Base-by-base conservation (phyloP, 129 eudicot genomes). In the Gnaphalium uliginosum region DNA sequence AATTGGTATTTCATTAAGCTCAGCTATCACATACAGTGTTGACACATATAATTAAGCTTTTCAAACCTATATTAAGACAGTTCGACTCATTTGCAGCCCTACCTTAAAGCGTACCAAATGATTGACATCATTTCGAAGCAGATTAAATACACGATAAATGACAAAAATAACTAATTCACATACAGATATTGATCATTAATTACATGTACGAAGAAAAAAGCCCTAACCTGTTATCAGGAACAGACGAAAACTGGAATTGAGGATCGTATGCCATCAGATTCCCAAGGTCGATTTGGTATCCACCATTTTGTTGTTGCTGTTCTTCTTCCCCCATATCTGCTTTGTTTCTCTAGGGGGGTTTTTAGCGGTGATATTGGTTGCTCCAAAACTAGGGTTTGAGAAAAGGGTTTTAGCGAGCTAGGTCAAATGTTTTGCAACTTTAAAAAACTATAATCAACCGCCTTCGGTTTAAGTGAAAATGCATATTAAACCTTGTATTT, bases 251-350 rank as follows among this genome's bases (percentile, higher is more conserved):
- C 66, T 79, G 83, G 25, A 70, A 76, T 8, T 63, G 77, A 51
- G 78, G 78, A 41, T 79, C 72, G 29, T 62, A 79, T 21, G 78
- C 83, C 67, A 41, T 71, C 0, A 79, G 46, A 46, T 79, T 79
- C 0, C 83, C 83, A 3, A 79, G 66, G 78, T 79, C 83, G 14
- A 72, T 62, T 66, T 71, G 77, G 66, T 51, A 76, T 39, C 39
- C 72, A 2, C 50, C 72, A 37, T 21, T 25, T 15, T 72, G 76
- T 14, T 29, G 51, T n/a, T 70, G 76, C 4, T 46, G 63, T 71
- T 63, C 78, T 70, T 62, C 37, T 71, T 72, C 83, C 68, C 57
- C 83, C 78, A 72, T 72, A 9, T n/a, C 54, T 62, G 70, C 14
- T 64, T 61, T 70, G 33, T 72, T 54, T 69, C 48, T 41, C 19